Base-by-base conservation (phyloP, 129 eudicot species). In the Flaveria brownii region DNA sequence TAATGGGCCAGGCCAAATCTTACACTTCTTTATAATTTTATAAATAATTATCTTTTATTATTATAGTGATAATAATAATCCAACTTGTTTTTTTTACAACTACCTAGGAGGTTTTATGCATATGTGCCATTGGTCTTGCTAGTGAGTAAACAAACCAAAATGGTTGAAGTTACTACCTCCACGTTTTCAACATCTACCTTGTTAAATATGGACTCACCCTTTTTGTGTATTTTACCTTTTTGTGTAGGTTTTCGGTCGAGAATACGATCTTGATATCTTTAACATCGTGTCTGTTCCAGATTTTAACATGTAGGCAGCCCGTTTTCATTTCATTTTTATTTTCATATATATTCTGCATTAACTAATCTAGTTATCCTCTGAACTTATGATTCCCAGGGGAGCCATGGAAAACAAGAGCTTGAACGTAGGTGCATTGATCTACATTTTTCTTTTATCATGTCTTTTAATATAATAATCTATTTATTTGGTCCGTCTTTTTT, bases 371-470 rank as follows among this genome's bases (percentile, higher is more conserved):
- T 61, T 67, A 43, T 23, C 74, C 6, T 80, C 16, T 63, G 12
- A n/a, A 68, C 49, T 76, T 45, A 45, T 84, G 76, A 61, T 82
- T 82, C 20, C 65, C 91, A 93, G 98, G 98, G 97, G 98, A 70
- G 98, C 98, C 64, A 93, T 93, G 98, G 98, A 93, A 82, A 93
- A 93, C 85, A 93, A 93, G 86, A 93, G 97, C 71, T 78, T 93
- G 78, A 93, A 93, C 73, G 98, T 93, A 88, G 23, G 93, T 41
- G 23, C 73, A 47, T 18, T 2, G 70, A 16, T 54, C 67, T 11
- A 10, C 25, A 17, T 23, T n/a, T 20, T 15, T 6, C 67, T 11
- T 16, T 15, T 6, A 9, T 23, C 2, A 6, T 66, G 62, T 3
- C 3, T 4, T 25, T 45, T 25, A 26, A 2, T 33, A 15, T 16